Evolutionary conservation across 148 eudicot species (phyloP), one percentile per base, ranked within the genome.

Genomic region (Suaeda aralocaspica): DNA sequence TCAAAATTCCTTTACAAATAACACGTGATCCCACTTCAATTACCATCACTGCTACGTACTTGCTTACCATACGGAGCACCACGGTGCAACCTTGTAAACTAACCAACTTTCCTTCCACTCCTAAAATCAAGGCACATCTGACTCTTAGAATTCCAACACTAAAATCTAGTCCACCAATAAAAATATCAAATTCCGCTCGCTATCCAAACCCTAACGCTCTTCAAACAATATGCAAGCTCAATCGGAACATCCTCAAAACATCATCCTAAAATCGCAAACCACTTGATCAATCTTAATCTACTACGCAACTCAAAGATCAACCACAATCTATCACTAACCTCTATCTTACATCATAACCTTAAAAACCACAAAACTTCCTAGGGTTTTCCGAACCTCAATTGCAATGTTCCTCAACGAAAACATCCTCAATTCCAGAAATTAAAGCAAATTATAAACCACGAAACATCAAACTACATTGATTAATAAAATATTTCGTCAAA

Each of bases 401-500:
- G 15, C 41, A 25, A 56, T 12, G 18, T 14, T 26, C 22, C 39
- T 21, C 50, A 63, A 41, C 1, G 1, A 9, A 2, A 62, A 36
- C 6, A 41, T 2, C 9, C 11, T 26, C 21, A 68, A 41, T 68
- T 68, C 59, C 69, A 69, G 26, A 28, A 28, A 50, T 60, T 60
- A 50, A 56, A 6, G 2, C 14, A 13, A 41, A 69, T 30, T 11
- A 30, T 5, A 61, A 63, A 12, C 18, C 21, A 63, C 30, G 13
- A 61, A 15, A 66, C 45, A 21, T 59, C 28, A 14, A 30, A 21
- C 48, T 10, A 45, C 2, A 66, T 8, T 57, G 59, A 46, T 48
- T n/a, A 48, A 56, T 50, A 22, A 9, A 11, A 13, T 11, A 13
- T 15, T 9, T 7, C 26, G 16, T 51, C 3, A 14, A 28, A 29